Percentiles rank a stretch among this genome's conserved stretches.
Conservation (phyloP, 2,329 filamentous ascomycete species). For the Akanthomyces dipterigenus region DNA sequence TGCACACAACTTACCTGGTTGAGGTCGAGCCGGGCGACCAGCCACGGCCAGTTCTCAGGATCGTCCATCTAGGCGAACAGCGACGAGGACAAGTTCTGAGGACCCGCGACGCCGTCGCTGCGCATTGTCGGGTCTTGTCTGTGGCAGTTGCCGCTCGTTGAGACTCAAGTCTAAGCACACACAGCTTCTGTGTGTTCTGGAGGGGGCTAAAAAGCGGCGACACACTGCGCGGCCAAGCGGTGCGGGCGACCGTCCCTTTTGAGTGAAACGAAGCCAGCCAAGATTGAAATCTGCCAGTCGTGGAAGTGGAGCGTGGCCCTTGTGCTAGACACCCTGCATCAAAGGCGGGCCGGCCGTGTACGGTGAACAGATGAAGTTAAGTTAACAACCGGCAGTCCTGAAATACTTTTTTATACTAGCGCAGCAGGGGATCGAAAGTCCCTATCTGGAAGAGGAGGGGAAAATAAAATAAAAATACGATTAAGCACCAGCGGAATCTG, state of each 20-base stretch:
- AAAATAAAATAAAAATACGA: background rate
- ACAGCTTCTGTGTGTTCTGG: background rate
- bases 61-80: background rate
- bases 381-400: background rate
- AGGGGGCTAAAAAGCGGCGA: background rate
- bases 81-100: background rate
- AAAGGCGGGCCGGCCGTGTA: background rate
- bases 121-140: background rate
- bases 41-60: conserved; percentile 6
- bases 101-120: background rate
- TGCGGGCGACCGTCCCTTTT: background rate
- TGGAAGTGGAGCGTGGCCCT: background rate
- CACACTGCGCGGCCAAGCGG: background rate
- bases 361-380: background rate
- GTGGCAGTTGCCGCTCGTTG: background rate
- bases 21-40: conserved; percentile 6
- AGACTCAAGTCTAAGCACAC: background rate
- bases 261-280: background rate
- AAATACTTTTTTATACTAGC: background rate
- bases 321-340: conserved; percentile 3
- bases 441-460: too few species aligned
- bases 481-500: background rate
- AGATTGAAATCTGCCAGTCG: conserved; percentile 1
- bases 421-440: background rate
- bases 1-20: conserved; percentile 2